These are phyloP conservation scores for Beauveria scarabaeidicola DNA, from an alignment of 2,329 filamentous ascomycete genomes.

Conservation along the genomic window DNA sequence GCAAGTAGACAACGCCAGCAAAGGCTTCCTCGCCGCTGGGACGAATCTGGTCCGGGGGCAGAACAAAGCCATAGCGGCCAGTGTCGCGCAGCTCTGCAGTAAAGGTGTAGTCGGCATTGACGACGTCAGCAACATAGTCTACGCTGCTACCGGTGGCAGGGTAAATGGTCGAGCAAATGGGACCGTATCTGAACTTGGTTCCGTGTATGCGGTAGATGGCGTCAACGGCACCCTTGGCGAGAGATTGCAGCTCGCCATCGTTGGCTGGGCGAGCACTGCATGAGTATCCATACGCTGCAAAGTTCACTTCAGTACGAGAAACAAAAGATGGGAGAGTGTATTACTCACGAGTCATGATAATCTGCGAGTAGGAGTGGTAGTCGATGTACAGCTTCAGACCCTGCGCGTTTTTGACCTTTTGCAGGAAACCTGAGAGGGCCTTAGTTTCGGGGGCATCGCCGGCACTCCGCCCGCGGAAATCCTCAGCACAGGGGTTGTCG, in stretches of 20 bases:
- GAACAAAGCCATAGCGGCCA: constrained; percentile 33
- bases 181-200: constrained; percentile 33
- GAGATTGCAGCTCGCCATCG: constrained; percentile 36
- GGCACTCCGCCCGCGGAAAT: constrained; percentile 34
- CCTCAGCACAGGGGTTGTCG: constrained; percentile 41
- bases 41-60: constrained; percentile 34
- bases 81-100: constrained; percentile 30
- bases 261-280: constrained; percentile 40
- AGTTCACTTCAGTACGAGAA: constrained; percentile 41
- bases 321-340: constrained; percentile 23
- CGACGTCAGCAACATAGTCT: constrained; percentile 37
- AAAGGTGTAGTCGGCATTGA: constrained; percentile 33
- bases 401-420: constrained; percentile 26
- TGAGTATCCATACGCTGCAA: constrained; percentile 50
- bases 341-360: constrained; percentile 48
- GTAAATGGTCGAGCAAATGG: constrained; percentile 55
- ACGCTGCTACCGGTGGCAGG: constrained; percentile 39
- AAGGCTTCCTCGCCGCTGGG: constrained; percentile 35
- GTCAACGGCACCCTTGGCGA: constrained; percentile 39
- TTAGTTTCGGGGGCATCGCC: constrained; percentile 44
- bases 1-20: constrained; percentile 51
- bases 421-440: constrained; percentile 32
- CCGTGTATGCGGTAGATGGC: constrained; percentile 40
- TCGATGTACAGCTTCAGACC: constrained; percentile 56
- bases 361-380: constrained; percentile 55